Evolutionary conservation across 2,329 filamentous ascomycete species (phyloP), one percentile per base, ranked within the genome.

Genomic region (Alternaria conjuncta): DNA sequence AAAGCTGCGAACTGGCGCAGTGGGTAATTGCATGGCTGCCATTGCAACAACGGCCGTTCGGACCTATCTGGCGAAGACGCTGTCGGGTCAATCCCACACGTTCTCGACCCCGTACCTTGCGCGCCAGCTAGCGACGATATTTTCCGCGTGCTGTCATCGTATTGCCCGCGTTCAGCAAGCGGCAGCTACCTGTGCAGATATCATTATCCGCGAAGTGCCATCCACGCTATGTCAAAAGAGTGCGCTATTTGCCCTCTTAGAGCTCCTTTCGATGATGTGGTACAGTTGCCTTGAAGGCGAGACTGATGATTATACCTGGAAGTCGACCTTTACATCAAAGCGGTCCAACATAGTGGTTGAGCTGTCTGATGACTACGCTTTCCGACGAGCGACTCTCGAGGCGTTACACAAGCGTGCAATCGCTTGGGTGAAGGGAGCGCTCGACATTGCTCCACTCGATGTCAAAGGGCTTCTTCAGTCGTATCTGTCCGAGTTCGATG

Each of bases 381-480:
- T 96, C 76, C 89, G 96, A 57, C 90, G 90, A 68, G 87, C 86
- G 60, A 99, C 96, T 0, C 83, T 99, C 53, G 90, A 93, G 64
- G 87, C 86, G 20, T 87, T 99, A 28, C 89, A 96, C 76, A 89
- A 88, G 64, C 90, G 88, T 70, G 94, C 94, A 32, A 92, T 89
- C 69, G 81, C 80, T 5, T 99, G 96, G 96, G 90, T 99, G 1
- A 89, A 88, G 20, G 84, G 87, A 30, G 92, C 93, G 8, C 89
- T 98, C 71, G 90, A 92, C 69, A 87, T 97, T 51, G 94, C 96
- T 3, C 95, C 96, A 6, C 84, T 97, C 23, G 95, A 99, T 79
- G 89, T 98, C 64, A 99, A 99, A 81, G 96, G 96, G 0, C 85
- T 99, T 20, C 85, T 99, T 46, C 96, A 97, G 81, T 98, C 96